Conservation (phyloP, 306 rosid genomes). For the Mucuna pruriens region DNA sequence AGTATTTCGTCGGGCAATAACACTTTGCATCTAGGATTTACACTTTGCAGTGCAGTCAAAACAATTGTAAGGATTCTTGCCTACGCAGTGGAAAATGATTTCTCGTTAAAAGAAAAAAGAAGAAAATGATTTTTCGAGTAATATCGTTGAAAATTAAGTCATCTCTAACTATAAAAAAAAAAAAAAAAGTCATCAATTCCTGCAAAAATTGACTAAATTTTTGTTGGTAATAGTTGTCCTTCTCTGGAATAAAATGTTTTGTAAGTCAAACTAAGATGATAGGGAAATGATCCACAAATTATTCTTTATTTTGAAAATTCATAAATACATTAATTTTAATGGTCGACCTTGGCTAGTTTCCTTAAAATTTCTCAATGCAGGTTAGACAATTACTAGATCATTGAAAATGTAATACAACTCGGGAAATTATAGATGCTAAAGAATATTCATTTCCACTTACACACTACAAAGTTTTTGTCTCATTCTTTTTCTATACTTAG, state of each 20-base stretch:
- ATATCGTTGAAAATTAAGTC: background rate
- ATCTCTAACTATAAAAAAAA: background rate
- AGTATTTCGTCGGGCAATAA: too few species aligned
- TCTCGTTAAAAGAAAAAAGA: background rate
- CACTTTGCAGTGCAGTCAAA: background rate
- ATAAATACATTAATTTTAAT: background rate
- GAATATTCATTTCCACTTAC: too few species aligned
- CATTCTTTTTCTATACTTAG: too few species aligned
- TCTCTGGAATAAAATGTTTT: background rate
- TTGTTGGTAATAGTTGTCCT: background rate
- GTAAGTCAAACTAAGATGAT: background rate
- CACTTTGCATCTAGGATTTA: too few species aligned
- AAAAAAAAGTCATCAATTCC: background rate
- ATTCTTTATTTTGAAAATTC: background rate
- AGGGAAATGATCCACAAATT: background rate
- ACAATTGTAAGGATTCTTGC: background rate
- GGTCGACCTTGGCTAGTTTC: background rate
- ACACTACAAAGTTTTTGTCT: too few species aligned
- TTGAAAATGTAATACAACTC: background rate
- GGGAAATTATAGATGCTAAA: background rate
- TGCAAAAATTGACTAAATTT: background rate
- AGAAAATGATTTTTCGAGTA: background rate
- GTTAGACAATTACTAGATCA: background rate
- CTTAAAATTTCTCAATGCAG: constrained; percentile 3
- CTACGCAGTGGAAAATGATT: background rate